Conservation (phyloP, 2,329 filamentous ascomycete genomes). For the Colletotrichum higginsianum region DNA sequence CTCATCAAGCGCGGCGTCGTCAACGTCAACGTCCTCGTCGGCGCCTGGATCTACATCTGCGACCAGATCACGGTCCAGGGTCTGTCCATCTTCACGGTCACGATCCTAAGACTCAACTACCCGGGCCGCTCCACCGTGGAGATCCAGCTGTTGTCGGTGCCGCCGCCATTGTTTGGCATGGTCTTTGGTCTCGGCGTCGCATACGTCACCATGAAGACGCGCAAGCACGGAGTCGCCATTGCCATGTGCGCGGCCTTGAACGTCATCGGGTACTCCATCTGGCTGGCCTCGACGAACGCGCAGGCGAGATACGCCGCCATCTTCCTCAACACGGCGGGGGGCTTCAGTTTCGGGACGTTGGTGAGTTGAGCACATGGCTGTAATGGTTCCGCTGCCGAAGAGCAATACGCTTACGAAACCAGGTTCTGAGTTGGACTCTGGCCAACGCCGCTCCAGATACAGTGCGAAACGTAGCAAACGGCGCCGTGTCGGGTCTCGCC, state of each 20-base stretch:
- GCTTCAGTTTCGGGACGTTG: slow-evolving; percentile 46
- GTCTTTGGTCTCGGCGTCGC: slow-evolving; percentile 46
- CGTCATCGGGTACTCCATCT: slow-evolving; percentile 47
- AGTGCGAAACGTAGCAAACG: slow-evolving; percentile 48
- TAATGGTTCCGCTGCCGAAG: neutral
- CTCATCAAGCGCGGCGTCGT: slow-evolving; percentile 43
- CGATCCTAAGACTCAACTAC: slow-evolving; percentile 66
- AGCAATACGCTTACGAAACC: neutral
- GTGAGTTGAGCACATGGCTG: neutral
- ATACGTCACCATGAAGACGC: slow-evolving; percentile 49
- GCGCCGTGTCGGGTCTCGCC: slow-evolving; percentile 47
- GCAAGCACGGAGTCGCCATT: slow-evolving; percentile 46
- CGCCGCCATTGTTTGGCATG: slow-evolving; percentile 47
- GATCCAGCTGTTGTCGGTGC: slow-evolving; percentile 47
- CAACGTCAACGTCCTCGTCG: slow-evolving; percentile 47
- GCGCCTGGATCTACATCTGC: slow-evolving; percentile 47
- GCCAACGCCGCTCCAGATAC: slow-evolving; percentile 49
- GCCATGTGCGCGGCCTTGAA: slow-evolving; percentile 45
- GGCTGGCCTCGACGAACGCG: slow-evolving; percentile 46
- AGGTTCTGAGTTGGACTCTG: slow-evolving; percentile 47
- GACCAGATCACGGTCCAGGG: slow-evolving; percentile 72
- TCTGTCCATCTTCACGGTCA: slow-evolving; percentile 76
- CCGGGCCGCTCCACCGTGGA: slow-evolving; percentile 45
- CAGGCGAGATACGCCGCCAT: slow-evolving; percentile 48
- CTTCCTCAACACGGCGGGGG: slow-evolving; percentile 49